Evolutionary conservation across 495 filamentous ascomycete species (phyloP).

Genomic region (Penicillium bovifimosum): DNA sequence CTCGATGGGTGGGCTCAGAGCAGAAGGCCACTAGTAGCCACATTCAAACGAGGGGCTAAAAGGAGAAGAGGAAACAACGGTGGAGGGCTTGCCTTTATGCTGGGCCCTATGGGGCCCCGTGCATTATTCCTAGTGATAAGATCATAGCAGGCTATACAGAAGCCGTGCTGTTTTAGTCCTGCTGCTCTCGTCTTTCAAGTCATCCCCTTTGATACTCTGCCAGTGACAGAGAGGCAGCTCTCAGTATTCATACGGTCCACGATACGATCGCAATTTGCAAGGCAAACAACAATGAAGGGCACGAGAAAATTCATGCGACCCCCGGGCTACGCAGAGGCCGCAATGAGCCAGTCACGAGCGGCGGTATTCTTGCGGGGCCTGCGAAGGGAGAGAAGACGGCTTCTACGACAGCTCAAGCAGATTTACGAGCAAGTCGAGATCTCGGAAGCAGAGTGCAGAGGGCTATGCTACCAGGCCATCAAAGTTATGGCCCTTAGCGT

Average conservation of each 20-base stretch:
- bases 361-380: not conserved
- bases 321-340: not conserved
- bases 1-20: no score
- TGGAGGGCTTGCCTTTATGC: no score
- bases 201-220: no score
- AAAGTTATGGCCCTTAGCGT: not conserved
- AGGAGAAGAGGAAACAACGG: no score
- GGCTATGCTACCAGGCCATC: not conserved
- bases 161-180: not conserved
- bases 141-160: not conserved
- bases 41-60: no score
- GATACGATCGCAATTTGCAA: no score
- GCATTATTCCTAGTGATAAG: not conserved
- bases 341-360: not conserved
- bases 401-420: not conserved
- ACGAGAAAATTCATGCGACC: not conserved
- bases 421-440: not conserved
- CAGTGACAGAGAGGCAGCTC: no score
- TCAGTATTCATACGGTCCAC: no score
- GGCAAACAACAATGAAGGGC: no score
- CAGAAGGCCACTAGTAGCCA: no score
- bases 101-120: no score
- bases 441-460: not conserved
- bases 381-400: not conserved
- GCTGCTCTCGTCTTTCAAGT: not conserved